Evolutionary conservation across 805 yeast genomes (phyloP).

Genomic region (Yueomyces sinensis): DNA sequence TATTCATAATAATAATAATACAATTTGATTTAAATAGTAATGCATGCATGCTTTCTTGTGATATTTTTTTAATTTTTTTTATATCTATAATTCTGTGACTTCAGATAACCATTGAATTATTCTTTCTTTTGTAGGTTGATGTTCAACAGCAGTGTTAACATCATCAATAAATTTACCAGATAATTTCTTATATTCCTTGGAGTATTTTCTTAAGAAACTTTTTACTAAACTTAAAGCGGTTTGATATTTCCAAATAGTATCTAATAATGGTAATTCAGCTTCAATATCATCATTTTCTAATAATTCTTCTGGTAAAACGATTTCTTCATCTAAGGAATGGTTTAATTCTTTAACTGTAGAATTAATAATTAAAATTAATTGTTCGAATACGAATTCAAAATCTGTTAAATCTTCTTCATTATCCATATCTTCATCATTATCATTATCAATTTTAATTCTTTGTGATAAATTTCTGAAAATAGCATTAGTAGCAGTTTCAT

Average conservation of each 20-base stretch:
- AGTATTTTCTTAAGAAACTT: slow-evolving; percentile 30
- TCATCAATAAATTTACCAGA: slow-evolving; percentile 14
- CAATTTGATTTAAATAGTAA: too few relatives aligned
- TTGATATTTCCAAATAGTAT: slow-evolving; percentile 31
- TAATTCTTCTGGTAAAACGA: slow-evolving; percentile 8
- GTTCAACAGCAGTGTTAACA: slow-evolving; percentile 22
- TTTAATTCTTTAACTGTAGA: slow-evolving; percentile 11
- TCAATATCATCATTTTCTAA: slow-evolving; percentile 15
- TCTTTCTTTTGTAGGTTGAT: slow-evolving; percentile 19
- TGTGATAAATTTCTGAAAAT: slow-evolving; percentile 26
- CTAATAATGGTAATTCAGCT: slow-evolving; percentile 21
- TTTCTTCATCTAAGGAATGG: slow-evolving; percentile 6
- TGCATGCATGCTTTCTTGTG: too few relatives aligned
- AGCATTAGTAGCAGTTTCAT: slow-evolving; percentile 34
- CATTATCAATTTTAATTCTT: slow-evolving; percentile 9
- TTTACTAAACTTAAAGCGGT: slow-evolving; percentile 26
- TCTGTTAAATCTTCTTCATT: slow-evolving; percentile 1
- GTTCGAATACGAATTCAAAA: slow-evolving; percentile 20
- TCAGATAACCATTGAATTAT: slow-evolving; percentile 25
- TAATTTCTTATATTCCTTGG: slow-evolving; percentile 28
- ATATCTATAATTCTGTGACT: slow-evolving; percentile 13
- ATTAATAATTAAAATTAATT: slow-evolving; percentile 12
- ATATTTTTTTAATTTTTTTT: too few relatives aligned
- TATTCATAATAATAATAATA: background rate
- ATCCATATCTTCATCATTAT: slow-evolving; percentile 8